Evolutionary conservation across 2,329 filamentous ascomycete genomes (phyloP).

Genomic region (Colletotrichum sp.): DNA sequence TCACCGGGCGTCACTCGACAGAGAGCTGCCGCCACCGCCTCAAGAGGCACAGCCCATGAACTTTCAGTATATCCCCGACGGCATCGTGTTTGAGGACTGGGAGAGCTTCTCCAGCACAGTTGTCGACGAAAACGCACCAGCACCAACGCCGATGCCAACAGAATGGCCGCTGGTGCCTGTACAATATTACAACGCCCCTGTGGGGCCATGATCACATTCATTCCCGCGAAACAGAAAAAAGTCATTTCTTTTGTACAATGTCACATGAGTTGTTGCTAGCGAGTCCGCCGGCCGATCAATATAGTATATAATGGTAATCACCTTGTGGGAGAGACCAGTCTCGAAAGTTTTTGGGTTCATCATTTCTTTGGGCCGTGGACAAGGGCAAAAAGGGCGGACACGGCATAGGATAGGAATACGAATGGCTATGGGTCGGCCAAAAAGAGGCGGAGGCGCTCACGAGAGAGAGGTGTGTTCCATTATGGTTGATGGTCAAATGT

Average conservation of each 20-base stretch:
- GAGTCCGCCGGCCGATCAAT: conserved; percentile 8
- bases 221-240: conserved; percentile 2
- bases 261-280: conserved; percentile 16
- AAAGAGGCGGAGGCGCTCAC: conserved; percentile 11
- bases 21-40: conserved; percentile 22
- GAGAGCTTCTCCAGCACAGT: conserved; percentile 40
- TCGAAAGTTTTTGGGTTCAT: conserved; percentile 2
- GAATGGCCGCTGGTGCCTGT: conserved; percentile 29
- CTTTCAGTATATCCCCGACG: conserved; percentile 45
- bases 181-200: conserved; percentile 26
- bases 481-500: conserved; percentile 16
- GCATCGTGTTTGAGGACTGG: conserved; percentile 47
- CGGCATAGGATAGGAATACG: conserved; percentile 10
- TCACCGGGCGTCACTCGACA: conserved; percentile 19
- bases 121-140: conserved; percentile 31
- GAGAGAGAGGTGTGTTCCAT: conserved; percentile 16
- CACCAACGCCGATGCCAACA: conserved; percentile 23
- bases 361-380: conserved; percentile 10
- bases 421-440: conserved; percentile 14
- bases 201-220: conserved; percentile 18
- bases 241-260: conserved; percentile 21
- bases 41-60: conserved; percentile 37
- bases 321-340: conserved; percentile 14
- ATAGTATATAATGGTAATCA: conserved; percentile 27
- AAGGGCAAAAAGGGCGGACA: conserved; percentile 5